These are phyloP conservation scores for Ulmus americana DNA, from an alignment of 331 rosid genomes.

Conservation along the genomic window DNA sequence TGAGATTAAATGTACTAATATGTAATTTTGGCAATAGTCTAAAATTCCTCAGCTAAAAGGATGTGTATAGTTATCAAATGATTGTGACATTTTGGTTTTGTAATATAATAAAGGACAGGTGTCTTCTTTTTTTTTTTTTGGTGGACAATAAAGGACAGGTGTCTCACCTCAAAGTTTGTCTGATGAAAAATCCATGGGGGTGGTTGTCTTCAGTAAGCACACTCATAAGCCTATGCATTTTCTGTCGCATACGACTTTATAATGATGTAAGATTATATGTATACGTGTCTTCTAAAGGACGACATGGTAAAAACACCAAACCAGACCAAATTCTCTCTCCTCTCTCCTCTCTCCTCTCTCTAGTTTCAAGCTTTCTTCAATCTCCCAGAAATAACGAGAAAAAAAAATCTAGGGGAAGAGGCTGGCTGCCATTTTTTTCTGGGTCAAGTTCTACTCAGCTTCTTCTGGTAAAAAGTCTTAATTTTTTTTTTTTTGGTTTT, in stretches of 20 bases:
- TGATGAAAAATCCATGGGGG: slow-evolving; percentile 27
- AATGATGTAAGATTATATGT: slow-evolving; percentile 25
- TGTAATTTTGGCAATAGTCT: too few relatives aligned
- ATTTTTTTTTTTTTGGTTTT: neutral
- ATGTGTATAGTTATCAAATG: too few relatives aligned
- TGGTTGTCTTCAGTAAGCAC: slow-evolving; percentile 22
- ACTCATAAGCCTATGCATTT: slow-evolving; percentile 17
- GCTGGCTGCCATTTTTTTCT: slow-evolving; percentile 1
- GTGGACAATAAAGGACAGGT: slow-evolving; percentile 7
- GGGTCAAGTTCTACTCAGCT: neutral
- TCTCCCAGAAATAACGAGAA: neutral
- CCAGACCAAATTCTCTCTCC: slow-evolving; percentile 3
- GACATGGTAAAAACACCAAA: slow-evolving; percentile 1
- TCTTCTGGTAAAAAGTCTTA: slow-evolving; percentile 13
- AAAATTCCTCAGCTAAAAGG: too few relatives aligned
- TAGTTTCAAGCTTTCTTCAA: slow-evolving; percentile 1
- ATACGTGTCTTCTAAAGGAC: slow-evolving; percentile 36
- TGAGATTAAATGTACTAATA: too few relatives aligned
- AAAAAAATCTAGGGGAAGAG: slow-evolving; percentile 5
- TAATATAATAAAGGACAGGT: neutral
- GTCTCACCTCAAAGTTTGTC: slow-evolving; percentile 19
- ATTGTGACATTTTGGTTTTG: too few relatives aligned
- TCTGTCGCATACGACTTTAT: slow-evolving; percentile 26
- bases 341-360: slow-evolving; percentile 13
- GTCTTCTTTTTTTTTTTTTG: too few relatives aligned